Conservation (phyloP, 2,329 filamentous ascomycete genomes). For the Cladosporium sp. region DNA sequence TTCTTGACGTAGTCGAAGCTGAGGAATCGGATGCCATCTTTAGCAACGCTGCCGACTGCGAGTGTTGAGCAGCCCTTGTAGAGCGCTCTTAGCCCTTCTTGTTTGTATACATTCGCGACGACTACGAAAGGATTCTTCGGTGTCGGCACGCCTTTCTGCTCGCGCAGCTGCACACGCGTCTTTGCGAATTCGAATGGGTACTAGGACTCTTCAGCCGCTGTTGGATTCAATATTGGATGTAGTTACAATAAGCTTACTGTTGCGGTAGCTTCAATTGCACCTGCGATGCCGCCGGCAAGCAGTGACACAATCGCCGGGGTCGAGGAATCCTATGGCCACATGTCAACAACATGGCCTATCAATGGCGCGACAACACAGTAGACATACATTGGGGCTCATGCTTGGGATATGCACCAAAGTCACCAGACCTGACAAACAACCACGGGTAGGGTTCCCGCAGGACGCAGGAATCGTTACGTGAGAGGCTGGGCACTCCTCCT, state of each 20-base stretch:
- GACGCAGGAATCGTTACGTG: conserved; percentile 1
- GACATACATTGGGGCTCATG: conserved; percentile 14
- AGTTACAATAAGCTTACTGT: conserved; percentile 26
- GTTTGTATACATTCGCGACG: conserved; percentile 54
- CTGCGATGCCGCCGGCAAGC: conserved; percentile 39
- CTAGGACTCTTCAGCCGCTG: conserved; percentile 19
- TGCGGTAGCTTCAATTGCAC: conserved; percentile 36
- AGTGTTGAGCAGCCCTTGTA: conserved; percentile 65
- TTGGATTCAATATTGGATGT: neutral
- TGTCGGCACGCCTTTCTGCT: conserved; percentile 44
- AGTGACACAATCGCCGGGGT: conserved; percentile 39
- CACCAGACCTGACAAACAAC: neutral
- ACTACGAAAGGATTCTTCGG: conserved; percentile 60
- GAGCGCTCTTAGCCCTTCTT: conserved; percentile 58
- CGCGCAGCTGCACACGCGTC: conserved; percentile 60
- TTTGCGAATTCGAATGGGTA: conserved; percentile 71
- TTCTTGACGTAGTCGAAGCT: conserved; percentile 67
- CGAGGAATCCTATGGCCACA: conserved; percentile 21
- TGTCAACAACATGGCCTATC: neutral
- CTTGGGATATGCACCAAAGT: neutral
- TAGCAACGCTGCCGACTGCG: conserved; percentile 61
- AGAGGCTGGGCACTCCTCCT: conserved; percentile 1
- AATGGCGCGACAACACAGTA: too few species aligned
- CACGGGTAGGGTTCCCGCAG: neutral
- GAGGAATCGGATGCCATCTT: conserved; percentile 66